Evolutionary conservation across 129 eudicot genomes (phyloP).

Genomic region (Solidago caesia): DNA sequence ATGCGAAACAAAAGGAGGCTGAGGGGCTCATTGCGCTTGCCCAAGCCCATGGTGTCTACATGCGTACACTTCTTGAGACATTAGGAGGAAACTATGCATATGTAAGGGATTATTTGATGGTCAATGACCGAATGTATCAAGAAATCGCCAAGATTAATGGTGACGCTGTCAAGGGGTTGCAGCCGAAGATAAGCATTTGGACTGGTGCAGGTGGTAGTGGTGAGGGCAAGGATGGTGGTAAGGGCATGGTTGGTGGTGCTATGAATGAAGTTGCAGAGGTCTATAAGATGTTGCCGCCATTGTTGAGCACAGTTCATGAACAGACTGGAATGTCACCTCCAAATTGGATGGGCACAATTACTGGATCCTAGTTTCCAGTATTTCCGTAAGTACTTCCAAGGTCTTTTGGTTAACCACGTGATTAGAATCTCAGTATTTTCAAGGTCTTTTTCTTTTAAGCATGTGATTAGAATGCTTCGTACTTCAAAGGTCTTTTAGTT

Average conservation of each 20-base stretch:
- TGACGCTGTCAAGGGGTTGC: conserved; percentile 57
- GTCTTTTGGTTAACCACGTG: neutral
- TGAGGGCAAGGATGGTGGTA: conserved; percentile 11
- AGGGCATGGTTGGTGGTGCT: neutral
- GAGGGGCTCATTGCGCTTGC: conserved; percentile 55
- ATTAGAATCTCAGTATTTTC: neutral
- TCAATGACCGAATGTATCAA: conserved; percentile 53
- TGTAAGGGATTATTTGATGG: conserved; percentile 58
- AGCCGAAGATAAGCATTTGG: conserved; percentile 64
- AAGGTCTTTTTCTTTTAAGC: neutral
- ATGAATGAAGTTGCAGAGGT: conserved; percentile 41
- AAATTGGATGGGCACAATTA: conserved; percentile 39
- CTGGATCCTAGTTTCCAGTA: neutral
- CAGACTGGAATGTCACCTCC: conserved; percentile 57
- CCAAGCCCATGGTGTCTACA: conserved; percentile 56
- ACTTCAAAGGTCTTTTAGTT: no score
- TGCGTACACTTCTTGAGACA: conserved; percentile 47
- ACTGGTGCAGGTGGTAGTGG: conserved; percentile 36
- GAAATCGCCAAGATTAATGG: conserved; percentile 55
- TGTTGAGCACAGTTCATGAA: conserved; percentile 49
- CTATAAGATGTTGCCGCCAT: conserved; percentile 49
- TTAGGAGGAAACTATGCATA: conserved; percentile 50
- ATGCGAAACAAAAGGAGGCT: conserved; percentile 64
- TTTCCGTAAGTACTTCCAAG: neutral
- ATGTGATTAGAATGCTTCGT: no score